A percentile compares a stretch with the other conserved stretches of the same genome.
Evolutionary conservation across 805 yeast species (phyloP).

Genomic region (Ogataea ganodermae): DNA sequence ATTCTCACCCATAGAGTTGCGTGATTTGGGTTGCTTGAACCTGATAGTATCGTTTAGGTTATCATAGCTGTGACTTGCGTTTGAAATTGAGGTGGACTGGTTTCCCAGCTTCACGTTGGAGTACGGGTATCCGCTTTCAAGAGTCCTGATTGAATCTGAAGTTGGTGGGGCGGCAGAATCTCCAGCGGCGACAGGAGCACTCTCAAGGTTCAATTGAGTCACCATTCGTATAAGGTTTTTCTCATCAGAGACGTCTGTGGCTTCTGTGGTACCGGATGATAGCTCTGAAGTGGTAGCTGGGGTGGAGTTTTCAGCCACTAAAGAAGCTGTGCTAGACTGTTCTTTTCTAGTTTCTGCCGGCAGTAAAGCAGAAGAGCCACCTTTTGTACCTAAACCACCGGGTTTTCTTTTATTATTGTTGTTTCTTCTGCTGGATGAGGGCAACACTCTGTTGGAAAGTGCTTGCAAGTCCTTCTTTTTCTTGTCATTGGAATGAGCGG

Average conservation of each 20-base stretch:
- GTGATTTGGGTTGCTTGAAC: slow-evolving; percentile 10
- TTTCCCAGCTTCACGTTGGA: slow-evolving; percentile 5
- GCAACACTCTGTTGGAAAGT: not conserved
- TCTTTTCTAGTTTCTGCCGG: slow-evolving; percentile 1
- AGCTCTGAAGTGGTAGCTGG: slow-evolving; percentile 12
- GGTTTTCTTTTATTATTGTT: slow-evolving; percentile 4
- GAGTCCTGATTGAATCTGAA: slow-evolving; percentile 15
- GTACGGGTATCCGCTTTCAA: slow-evolving; percentile 10
- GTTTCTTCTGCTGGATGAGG: slow-evolving; percentile 1
- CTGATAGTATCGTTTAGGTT: slow-evolving; percentile 7
- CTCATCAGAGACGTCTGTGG: slow-evolving; percentile 17
- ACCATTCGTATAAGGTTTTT: slow-evolving; percentile 9
- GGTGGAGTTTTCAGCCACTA: slow-evolving; percentile 5
- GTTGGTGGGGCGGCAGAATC: slow-evolving; percentile 17
- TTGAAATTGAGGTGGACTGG: not conserved
- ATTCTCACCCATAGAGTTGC: slow-evolving; percentile 7
- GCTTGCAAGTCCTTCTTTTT: slow-evolving; percentile 11
- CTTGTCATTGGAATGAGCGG: not conserved
- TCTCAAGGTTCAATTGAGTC: slow-evolving; percentile 6
- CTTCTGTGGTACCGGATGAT: slow-evolving; percentile 15
- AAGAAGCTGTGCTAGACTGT: not conserved
- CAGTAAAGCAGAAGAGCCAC: not conserved
- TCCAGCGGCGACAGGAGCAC: slow-evolving; percentile 2
- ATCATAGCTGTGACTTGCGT: slow-evolving; percentile 6
- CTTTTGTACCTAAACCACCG: not conserved